Percentiles rank a stretch among this genome's conserved stretches.
Evolutionary conservation across 495 filamentous ascomycete genomes (phyloP).

Genomic region (Lasiosphaeria miniovina): DNA sequence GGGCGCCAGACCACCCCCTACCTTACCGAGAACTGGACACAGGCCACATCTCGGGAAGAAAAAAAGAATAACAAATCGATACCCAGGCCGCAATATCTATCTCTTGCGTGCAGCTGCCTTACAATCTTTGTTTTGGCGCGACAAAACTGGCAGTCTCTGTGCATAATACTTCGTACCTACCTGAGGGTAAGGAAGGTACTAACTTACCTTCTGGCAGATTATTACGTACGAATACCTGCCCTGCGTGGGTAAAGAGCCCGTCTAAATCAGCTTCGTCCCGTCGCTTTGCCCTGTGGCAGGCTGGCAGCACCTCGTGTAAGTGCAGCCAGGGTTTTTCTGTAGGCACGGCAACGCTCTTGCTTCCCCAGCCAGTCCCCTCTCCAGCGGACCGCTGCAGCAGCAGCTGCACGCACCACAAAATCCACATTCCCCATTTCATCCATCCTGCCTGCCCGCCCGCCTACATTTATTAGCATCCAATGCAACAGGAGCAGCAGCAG

Average conservation of each 20-base stretch:
- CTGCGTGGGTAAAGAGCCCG: too few species aligned
- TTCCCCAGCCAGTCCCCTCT: background rate
- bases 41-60: background rate
- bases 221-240: too few species aligned
- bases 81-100: background rate
- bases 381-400: background rate
- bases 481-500: too few species aligned
- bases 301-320: slow-evolving; percentile 14
- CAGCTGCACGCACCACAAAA: background rate
- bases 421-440: background rate
- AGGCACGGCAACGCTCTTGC: slow-evolving; percentile 16
- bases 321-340: slow-evolving; percentile 17
- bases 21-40: background rate
- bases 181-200: too few species aligned
- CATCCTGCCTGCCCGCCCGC: too few species aligned
- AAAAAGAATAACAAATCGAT: background rate
- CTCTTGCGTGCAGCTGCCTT: background rate
- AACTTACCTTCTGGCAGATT: too few species aligned
- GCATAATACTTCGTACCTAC: too few species aligned
- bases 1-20: slow-evolving; percentile 6
- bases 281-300: background rate
- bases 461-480: too few species aligned
- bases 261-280: background rate
- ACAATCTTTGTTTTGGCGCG: background rate
- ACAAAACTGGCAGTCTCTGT: too few species aligned